Percentiles rank a stretch among this genome's conserved stretches.
Conservation (phyloP, 441 rosid genomes). For the Manihot esculenta region DNA sequence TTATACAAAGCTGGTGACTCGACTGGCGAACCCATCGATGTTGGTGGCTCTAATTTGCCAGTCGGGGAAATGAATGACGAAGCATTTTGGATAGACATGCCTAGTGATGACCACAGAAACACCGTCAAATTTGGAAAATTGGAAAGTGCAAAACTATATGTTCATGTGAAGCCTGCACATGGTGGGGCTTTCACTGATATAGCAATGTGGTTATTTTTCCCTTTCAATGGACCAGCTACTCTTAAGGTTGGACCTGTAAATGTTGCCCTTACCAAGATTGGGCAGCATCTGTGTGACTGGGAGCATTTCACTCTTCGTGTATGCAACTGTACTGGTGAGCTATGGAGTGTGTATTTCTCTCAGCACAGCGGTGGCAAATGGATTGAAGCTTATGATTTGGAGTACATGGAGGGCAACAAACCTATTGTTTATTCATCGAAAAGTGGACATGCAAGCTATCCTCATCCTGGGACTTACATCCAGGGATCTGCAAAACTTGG, state of each 20-base stretch:
- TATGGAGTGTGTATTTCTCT: slow-evolving; percentile 72
- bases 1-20: slow-evolving; percentile 41
- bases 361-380: slow-evolving; percentile 90
- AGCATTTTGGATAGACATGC: slow-evolving; percentile 79
- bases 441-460: slow-evolving; percentile 75
- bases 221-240: slow-evolving; percentile 88
- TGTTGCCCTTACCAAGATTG: slow-evolving; percentile 50
- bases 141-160: slow-evolving; percentile 66
- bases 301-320: slow-evolving; percentile 86
- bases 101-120: slow-evolving; percentile 33
- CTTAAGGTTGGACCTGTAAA: slow-evolving; percentile 54
- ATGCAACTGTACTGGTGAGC: slow-evolving; percentile 75
- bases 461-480: slow-evolving; percentile 62
- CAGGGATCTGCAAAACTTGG: slow-evolving; percentile 70
- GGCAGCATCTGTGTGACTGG: slow-evolving; percentile 93
- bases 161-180: slow-evolving; percentile 72
- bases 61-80: slow-evolving; percentile 59
- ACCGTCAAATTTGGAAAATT: slow-evolving; percentile 57
- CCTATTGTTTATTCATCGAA: slow-evolving; percentile 63
- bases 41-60: slow-evolving; percentile 66
- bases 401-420: slow-evolving; percentile 59
- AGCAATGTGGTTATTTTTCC: slow-evolving; percentile 84
- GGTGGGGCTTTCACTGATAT: slow-evolving; percentile 84
- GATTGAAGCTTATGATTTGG: slow-evolving; percentile 67
- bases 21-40: slow-evolving; percentile 48